Base-by-base conservation (phyloP, 2,329 filamentous ascomycete genomes). In the Pseudogymnoascus sp. region DNA sequence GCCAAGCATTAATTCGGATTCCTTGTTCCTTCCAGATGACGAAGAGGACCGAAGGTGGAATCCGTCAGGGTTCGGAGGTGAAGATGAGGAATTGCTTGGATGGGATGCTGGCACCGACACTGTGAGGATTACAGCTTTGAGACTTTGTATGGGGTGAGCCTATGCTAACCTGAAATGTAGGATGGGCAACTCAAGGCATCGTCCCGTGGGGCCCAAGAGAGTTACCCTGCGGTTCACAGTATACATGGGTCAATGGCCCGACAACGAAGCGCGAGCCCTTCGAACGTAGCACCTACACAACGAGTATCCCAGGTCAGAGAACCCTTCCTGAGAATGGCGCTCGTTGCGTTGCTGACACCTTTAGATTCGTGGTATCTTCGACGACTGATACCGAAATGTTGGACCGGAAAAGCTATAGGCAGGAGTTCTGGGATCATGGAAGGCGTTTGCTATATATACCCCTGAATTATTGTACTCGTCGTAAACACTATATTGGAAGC, bases 41-140 rank as follows among this genome's bases (percentile, higher is more conserved):
- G 86, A 90, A 31, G 87, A 91, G 24, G 88, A 91, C 66, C 79
- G 82, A 50, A 77, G 80, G 62, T 93, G 90, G 89, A 87, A 91
- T 67, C 89, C 89, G 1, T 79, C 88, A 1, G 81, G 84, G 61
- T 86, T 83, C 21, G 85, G 87, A 31, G 82, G 86, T 11, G 83
- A 84, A 6, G 86, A 87, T 31, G 82, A 86, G 66, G 85, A 86
- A 60, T 85, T 86, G 68, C 76, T 93, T 50, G 87, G 86, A 38
- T 93, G 90, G 90, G 88, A 92, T 74, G 81, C 86, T 61, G 88
- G 83, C 70, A 83, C 81, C 38, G 81, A 87, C 59, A 79, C 81
- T 66, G 86, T 88, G 75, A 78, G 81, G 74, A 61, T 53, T 14
- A 40, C 4, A 4, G 42, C 63, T 63, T 38, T 7, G 21, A 13